phyloP scores from a whole-genome alignment of 1,139 yeast genomes.

The Yamadazyma conglobata region DNA sequence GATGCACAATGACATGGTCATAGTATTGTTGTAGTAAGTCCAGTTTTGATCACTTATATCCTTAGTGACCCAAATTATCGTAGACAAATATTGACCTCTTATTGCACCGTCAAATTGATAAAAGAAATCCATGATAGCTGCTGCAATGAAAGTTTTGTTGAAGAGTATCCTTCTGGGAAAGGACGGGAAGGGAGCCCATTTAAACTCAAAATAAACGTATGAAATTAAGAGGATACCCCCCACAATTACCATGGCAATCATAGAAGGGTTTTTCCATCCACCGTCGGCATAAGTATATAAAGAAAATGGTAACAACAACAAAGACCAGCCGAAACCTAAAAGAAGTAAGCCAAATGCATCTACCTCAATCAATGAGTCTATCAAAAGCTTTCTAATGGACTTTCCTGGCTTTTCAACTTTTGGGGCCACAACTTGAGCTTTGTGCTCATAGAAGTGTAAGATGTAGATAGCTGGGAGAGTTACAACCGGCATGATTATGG shows the following conservation, averaged over 20 bases:
- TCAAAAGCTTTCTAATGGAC: conserved; percentile 1
- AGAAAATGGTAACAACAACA: conserved; percentile 32
- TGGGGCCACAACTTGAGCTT: conserved; percentile 12
- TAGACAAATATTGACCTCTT: conserved; percentile 12
- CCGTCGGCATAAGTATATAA: conserved; percentile 22
- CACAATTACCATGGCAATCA: conserved; percentile 34
- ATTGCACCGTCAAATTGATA: conserved; percentile 19
- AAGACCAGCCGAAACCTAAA: conserved; percentile 32
- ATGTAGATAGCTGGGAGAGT: conserved; percentile 24
- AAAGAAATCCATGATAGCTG: conserved; percentile 16
- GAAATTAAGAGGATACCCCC: conserved; percentile 27
- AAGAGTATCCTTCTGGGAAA: conserved; percentile 27
- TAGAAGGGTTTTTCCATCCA: conserved; percentile 31
- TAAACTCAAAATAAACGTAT: conserved; percentile 24
- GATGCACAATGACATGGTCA: conserved; percentile 29
- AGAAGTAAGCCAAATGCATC: conserved; percentile 34
- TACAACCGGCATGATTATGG: conserved; percentile 30
- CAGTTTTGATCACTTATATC: conserved; percentile 25
- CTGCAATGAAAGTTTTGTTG: conserved; percentile 31
- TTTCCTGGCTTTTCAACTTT: conserved; percentile 5
- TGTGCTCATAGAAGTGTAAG: conserved; percentile 24
- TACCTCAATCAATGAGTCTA: conserved; percentile 16
- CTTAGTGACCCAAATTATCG: conserved; percentile 18
- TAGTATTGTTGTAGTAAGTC: conserved; percentile 31
- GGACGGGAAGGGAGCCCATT: conserved; percentile 27